phyloP scores from a whole-genome alignment of 352 stramenopile genomes.

The Sclerospora graminicola region DNA sequence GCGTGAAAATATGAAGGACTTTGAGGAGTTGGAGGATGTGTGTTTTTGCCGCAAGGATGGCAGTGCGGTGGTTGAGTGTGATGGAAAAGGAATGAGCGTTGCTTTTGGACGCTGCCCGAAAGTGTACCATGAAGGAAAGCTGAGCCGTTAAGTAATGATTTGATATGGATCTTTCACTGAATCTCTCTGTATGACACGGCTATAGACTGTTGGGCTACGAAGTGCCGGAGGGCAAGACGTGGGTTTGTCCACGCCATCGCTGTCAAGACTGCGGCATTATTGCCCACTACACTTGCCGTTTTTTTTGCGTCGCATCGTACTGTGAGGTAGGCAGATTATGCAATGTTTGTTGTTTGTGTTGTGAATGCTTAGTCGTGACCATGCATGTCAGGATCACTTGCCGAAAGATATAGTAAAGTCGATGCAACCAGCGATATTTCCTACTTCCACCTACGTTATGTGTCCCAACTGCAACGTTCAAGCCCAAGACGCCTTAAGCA shows the following conservation, averaged over 20 bases:
- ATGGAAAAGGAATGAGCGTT: slow-evolving; percentile 40
- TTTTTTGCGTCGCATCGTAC: slow-evolving; percentile 68
- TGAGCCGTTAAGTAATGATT: background rate
- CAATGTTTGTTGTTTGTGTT: background rate
- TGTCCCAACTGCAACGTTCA: slow-evolving; percentile 37
- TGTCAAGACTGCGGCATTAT: slow-evolving; percentile 54
- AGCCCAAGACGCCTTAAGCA: slow-evolving; percentile 19
- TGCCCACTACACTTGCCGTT: slow-evolving; percentile 43
- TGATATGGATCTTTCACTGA: background rate
- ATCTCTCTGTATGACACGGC: background rate
- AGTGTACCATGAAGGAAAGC: slow-evolving; percentile 68
- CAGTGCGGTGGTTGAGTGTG: slow-evolving; percentile 68
- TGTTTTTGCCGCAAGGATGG: slow-evolving; percentile 83
- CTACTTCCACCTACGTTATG: slow-evolving; percentile 43
- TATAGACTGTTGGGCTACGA: slow-evolving; percentile 62
- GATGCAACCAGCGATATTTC: slow-evolving; percentile 40
- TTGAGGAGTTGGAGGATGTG: slow-evolving; percentile 60
- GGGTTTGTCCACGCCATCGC: slow-evolving; percentile 59
- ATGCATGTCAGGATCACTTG: slow-evolving; percentile 30
- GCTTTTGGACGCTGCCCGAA: slow-evolving; percentile 48
- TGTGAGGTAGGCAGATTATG: slow-evolving; percentile 27
- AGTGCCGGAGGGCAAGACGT: slow-evolving; percentile 45
- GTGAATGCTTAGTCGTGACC: background rate
- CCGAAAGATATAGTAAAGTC: slow-evolving; percentile 21
- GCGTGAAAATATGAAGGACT: slow-evolving; percentile 25